phyloP scores from a whole-genome alignment of 768 basidiomycete species.

The Hygrocybe coccinea region DNA sequence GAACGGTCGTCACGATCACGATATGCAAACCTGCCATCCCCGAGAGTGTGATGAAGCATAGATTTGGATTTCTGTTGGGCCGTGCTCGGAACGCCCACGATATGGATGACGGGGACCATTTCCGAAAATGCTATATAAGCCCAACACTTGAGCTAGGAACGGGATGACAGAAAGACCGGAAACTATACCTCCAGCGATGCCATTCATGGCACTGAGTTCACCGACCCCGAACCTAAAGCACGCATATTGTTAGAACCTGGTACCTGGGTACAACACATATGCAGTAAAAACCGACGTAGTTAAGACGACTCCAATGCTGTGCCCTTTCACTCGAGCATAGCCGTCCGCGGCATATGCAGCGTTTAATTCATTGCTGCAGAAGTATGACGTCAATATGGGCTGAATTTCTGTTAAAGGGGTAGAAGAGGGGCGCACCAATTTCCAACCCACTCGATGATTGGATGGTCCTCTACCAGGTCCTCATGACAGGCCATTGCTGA shows the following conservation, averaged over 20 bases:
- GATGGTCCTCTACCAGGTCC: constrained; percentile 81
- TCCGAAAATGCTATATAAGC: constrained; percentile 66
- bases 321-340: constrained; percentile 81
- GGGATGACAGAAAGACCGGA: neutral
- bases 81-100: constrained; percentile 80
- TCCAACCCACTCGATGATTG: constrained; percentile 78
- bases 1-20: neutral
- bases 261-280: neutral
- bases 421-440: constrained; percentile 52
- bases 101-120: constrained; percentile 84
- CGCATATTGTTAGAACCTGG: neutral
- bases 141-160: neutral
- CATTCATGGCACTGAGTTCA: constrained; percentile 82
- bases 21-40: constrained; percentile 59
- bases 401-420: neutral
- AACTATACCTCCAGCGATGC: constrained; percentile 64
- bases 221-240: constrained; percentile 79
- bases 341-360: constrained; percentile 91
- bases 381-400: neutral
- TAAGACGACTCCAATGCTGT: constrained; percentile 62
- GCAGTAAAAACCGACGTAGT: constrained; percentile 56
- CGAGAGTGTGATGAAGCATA: constrained; percentile 84
- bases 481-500: constrained; percentile 24
- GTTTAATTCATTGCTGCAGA: constrained; percentile 73
- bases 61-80: constrained; percentile 64